Conservation (phyloP, 257 asterid species). For the Solanum chmielewskii region DNA sequence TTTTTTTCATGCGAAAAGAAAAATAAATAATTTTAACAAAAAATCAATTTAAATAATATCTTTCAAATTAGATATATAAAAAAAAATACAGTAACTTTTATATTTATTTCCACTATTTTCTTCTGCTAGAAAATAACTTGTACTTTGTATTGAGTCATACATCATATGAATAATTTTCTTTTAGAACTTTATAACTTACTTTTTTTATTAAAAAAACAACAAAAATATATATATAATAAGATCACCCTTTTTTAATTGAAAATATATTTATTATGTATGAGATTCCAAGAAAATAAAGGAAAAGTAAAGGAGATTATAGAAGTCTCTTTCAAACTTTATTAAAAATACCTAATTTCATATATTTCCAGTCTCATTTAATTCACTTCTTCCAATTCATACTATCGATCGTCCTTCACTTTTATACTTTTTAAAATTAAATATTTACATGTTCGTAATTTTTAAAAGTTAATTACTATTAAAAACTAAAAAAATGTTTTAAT, state of each 20-base stretch:
- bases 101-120: too few relatives aligned
- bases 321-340: not conserved
- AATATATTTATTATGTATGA: not conserved
- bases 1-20: not conserved
- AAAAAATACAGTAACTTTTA: not conserved
- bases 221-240: not conserved
- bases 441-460: not conserved
- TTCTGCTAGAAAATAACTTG: too few relatives aligned
- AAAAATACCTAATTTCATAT: not conserved
- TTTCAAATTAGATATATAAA: not conserved
- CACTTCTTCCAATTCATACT: not conserved
- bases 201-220: too few relatives aligned
- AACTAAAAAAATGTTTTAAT: rapidly evolving
- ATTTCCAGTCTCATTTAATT: not conserved
- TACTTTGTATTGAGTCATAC: not conserved
- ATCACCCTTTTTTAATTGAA: not conserved
- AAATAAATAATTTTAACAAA: not conserved
- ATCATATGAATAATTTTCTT: not conserved
- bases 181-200: too few relatives aligned
- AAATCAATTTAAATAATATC: not conserved
- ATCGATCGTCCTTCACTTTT: not conserved
- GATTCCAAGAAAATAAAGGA: not conserved
- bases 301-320: not conserved
- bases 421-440: not conserved
- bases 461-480: not conserved